Evolutionary conservation across 768 basidiomycete genomes (phyloP).

Genomic region (Naganishia kalamii): DNA sequence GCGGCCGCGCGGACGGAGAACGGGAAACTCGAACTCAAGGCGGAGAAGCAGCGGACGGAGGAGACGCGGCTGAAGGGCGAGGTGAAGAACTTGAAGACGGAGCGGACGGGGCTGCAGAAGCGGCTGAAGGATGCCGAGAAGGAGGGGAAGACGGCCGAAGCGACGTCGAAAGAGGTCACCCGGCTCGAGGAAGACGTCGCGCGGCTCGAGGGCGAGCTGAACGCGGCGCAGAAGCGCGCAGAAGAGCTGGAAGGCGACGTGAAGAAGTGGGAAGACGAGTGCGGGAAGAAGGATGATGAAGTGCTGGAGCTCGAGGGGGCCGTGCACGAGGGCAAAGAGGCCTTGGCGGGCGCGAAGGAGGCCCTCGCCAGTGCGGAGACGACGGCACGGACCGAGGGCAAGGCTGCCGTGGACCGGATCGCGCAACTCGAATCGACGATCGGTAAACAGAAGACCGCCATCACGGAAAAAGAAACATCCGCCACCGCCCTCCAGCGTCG

Average conservation of each 20-base stretch:
- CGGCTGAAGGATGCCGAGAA: no score
- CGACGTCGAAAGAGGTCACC: not conserved
- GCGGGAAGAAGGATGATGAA: not conserved
- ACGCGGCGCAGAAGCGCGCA: not conserved
- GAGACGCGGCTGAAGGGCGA: not conserved
- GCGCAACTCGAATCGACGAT: no score
- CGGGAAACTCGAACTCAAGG: not conserved
- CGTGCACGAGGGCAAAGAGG: not conserved
- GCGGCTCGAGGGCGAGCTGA: not conserved
- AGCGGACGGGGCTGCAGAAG: no score
- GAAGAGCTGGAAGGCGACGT: not conserved
- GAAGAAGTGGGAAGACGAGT: not conserved
- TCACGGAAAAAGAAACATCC: no score
- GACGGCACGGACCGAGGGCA: no score
- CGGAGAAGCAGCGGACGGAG: not conserved
- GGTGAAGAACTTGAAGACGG: not conserved
- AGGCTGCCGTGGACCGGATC: no score
- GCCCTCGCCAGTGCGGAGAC: no score
- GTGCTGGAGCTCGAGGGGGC: not conserved
- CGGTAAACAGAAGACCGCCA: no score
- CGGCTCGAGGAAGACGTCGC: not conserved
- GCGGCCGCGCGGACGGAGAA: not conserved
- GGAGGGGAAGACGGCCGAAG: no score
- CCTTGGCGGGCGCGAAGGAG: not conserved
- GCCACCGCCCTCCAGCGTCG: no score